Base-by-base conservation (phyloP, 179 eudicot genomes). In the Silene vulgaris region DNA sequence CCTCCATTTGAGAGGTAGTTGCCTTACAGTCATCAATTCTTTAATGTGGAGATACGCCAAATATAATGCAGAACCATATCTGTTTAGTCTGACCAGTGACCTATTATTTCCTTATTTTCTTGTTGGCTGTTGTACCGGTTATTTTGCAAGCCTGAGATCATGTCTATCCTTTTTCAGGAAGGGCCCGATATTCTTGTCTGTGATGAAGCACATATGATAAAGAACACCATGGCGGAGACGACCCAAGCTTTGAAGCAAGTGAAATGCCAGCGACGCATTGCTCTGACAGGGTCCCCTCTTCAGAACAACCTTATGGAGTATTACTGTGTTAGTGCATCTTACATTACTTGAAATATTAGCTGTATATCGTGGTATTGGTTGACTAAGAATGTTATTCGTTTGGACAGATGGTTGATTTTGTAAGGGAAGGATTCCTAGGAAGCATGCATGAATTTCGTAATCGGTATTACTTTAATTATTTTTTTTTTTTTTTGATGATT, bases 291-390 rank as follows among this genome's bases (percentile, higher is more conserved):
- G 80, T 96, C 99, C 35, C 99, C 99, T 74, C 93, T 96, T 74
- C 99, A 96, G 86, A 96, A 96, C 86, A 96, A 96, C 83, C 92
- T 96, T 71, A 96, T 96, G 99, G 99, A 96, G 79, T 96, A 96
- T 79, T 96, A 90, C 78, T 96, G 99, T 86, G 99, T 96, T 75
- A 85, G 97, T 83, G 50, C 72, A 75, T 19, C 72, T 67, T 26
- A 16, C 43, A 48, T 73, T 60, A 37, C n/a, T 23, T 62, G 23
- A 69, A 12, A 37, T 60, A 65, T 37, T 35, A 17, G 52, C 74
- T 60, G 9, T 9, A 35, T 62, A 8, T 6, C 5, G 6, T 56
- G 11, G 35, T 68, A 37, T 82, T 40, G 40, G 68, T 30, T n/a
- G 48, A 50, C 21, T 76, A 68, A 79, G 40, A 35, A 14, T 68